Percentiles rank a stretch among this genome's conserved stretches.
These are phyloP conservation scores for Cymodocea nodosa DNA, from an alignment of 116 monocot species.

Conservation along the genomic window DNA sequence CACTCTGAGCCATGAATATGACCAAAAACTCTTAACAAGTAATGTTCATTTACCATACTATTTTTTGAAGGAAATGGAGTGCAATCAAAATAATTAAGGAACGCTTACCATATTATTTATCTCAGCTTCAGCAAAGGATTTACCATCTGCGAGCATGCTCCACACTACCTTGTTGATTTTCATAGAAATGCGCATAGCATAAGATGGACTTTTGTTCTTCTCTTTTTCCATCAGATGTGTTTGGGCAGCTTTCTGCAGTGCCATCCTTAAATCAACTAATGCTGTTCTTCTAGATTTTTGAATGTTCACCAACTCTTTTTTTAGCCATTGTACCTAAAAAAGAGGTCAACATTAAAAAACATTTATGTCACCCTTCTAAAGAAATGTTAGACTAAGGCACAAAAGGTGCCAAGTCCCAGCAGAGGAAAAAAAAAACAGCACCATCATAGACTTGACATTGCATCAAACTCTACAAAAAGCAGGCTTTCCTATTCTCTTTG, in stretches of 20 bases:
- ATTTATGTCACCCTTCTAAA: too few species aligned
- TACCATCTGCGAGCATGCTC: conserved; percentile 97
- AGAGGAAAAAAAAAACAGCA: neutral
- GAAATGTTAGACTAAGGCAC: too few species aligned
- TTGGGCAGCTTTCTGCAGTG: conserved; percentile 88
- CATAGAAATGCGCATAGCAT: conserved; percentile 97
- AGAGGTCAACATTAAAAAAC: neutral
- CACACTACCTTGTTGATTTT: conserved; percentile 89
- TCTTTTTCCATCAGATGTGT: conserved; percentile 88
- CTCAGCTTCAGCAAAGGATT: conserved; percentile 97
- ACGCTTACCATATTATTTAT: conserved; percentile 88
- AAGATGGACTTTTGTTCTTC: conserved; percentile 93
- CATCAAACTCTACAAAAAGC: too few species aligned
- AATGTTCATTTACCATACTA: too few species aligned
- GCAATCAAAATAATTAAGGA: too few species aligned
- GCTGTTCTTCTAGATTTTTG: conserved; percentile 69
- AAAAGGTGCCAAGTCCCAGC: too few species aligned
- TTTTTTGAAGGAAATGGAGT: too few species aligned
- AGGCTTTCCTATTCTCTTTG: too few species aligned
- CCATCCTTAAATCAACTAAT: conserved; percentile 53
- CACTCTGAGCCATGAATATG: too few species aligned
- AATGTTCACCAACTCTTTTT: conserved; percentile 51
- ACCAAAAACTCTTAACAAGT: too few species aligned
- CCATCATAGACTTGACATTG: neutral
- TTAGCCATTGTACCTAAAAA: conserved; percentile 66